A percentile compares a stretch with the other conserved stretches of the same genome.
Evolutionary conservation across 129 eudicot genomes (phyloP).

Genomic region (Erigeron canadensis): DNA sequence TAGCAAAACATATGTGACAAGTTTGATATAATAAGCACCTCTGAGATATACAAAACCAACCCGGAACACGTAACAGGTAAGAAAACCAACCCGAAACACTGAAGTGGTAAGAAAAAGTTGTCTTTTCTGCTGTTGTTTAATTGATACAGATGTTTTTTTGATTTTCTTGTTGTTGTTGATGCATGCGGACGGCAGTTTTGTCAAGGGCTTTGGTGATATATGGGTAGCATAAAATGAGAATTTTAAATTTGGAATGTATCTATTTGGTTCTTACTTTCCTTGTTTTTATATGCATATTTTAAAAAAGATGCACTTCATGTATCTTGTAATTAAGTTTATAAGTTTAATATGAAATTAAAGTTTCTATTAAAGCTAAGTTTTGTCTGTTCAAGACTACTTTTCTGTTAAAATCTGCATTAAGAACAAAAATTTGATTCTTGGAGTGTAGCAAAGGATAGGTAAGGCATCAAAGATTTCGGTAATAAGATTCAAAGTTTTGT

Average conservation of each 20-base stretch:
- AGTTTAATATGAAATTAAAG: neutral
- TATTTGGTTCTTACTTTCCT: neutral
- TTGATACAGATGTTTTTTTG: conserved; percentile 31
- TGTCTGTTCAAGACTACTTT: neutral
- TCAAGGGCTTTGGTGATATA: conserved; percentile 2
- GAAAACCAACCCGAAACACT: too few species aligned
- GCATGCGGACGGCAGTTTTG: conserved; percentile 34
- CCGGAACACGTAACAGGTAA: too few species aligned
- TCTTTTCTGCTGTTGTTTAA: conserved; percentile 21
- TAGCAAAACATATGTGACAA: too few species aligned
- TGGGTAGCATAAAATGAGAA: neutral
- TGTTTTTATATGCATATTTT: neutral
- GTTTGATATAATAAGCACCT: too few species aligned
- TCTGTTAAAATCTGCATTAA: neutral
- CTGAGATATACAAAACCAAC: too few species aligned
- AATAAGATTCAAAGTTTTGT: conserved; percentile 8
- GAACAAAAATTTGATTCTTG: too few species aligned
- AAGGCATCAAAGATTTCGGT: neutral
- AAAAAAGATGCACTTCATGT: neutral
- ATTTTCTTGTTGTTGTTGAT: conserved; percentile 14
- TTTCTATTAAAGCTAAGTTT: neutral
- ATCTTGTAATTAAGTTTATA: neutral
- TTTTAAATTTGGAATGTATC: neutral
- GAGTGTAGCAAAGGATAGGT: conserved; percentile 2
- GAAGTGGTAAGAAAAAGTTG: neutral